Base-by-base conservation (phyloP, 345 rosid genomes). In the Passiflora organensis region DNA sequence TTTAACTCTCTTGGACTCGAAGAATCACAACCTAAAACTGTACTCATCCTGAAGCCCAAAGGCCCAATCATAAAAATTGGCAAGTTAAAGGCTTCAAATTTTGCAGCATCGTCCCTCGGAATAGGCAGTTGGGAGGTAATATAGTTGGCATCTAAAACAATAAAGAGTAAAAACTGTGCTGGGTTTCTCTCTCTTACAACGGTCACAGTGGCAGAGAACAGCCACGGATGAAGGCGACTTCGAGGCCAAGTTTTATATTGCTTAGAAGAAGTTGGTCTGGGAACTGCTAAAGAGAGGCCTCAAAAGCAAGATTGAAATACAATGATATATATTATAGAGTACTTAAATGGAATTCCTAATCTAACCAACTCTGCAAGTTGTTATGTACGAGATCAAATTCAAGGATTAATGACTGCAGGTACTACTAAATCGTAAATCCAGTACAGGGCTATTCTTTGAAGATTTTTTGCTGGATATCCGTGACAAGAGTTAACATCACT, bases 201-300 rank as follows among this genome's bases (percentile, higher is more conserved):
- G 15, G 47, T 49, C n/a, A 12, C 11, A n/a, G 21, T 17, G 11
- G 56, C 65, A 81, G 86, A 75, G 68, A 48, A 60, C 36, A 1
- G 17, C 79, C 0, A 48, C 0, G 10, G 19, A 75, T 41, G 78
- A 78, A 53, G 69, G 70, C 11, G 84, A 82, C 25, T 50, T 86
- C 55, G 75, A 71, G 46, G 89, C 78, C 0, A 89, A 89, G 62
- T 68, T 78, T 22, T 81, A 81, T 49, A 84, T 66, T 62, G 77
- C 86, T 0, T 84, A 74, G 51, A 69, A 37, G 42, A 86, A 62
- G 63, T 47, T 86, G 64, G 79, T 86, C 1, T 86, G 97, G 97
- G 88, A 89, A 39, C 22, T 73, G 39, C 62, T 84, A 23, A 57
- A 61, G 13, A 12, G 53, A 0, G 59, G 55, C 2, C 63, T 69